phyloP scores from a whole-genome alignment of 306 rosid species.

The Mucuna pruriens region DNA sequence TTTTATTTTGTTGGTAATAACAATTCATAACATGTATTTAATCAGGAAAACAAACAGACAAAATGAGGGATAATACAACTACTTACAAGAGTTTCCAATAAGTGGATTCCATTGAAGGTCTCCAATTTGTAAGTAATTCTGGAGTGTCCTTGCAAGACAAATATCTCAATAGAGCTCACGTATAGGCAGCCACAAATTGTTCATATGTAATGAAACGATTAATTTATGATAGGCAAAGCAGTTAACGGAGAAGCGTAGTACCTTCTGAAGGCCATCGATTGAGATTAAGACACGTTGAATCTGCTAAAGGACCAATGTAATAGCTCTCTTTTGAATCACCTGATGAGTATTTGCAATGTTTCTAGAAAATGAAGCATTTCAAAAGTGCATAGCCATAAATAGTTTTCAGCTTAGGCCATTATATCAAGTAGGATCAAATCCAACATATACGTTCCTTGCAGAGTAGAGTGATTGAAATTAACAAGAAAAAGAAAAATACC shows the following conservation, averaged over 20 bases:
- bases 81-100: constrained; percentile 28
- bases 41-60: neutral
- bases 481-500: neutral
- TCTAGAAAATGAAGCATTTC: neutral
- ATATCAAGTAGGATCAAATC: no score
- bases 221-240: neutral
- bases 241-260: neutral
- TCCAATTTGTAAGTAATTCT: constrained; percentile 9
- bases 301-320: constrained; percentile 9
- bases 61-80: no score
- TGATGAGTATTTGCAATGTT: no score
- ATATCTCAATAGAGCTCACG: neutral
- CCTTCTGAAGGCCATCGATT: constrained; percentile 17
- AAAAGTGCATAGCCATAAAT: neutral
- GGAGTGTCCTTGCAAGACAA: neutral
- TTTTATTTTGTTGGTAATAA: no score
- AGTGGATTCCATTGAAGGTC: neutral
- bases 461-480: neutral
- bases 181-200: neutral
- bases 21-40: no score
- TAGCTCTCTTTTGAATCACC: constrained; percentile 17
- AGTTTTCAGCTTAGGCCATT: no score
- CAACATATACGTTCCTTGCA: no score
- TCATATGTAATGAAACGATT: neutral
- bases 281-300: neutral